These are phyloP conservation scores for Fonsecaea pedrosoi DNA, from an alignment of 2,329 filamentous ascomycete genomes.

Conservation along the genomic window DNA sequence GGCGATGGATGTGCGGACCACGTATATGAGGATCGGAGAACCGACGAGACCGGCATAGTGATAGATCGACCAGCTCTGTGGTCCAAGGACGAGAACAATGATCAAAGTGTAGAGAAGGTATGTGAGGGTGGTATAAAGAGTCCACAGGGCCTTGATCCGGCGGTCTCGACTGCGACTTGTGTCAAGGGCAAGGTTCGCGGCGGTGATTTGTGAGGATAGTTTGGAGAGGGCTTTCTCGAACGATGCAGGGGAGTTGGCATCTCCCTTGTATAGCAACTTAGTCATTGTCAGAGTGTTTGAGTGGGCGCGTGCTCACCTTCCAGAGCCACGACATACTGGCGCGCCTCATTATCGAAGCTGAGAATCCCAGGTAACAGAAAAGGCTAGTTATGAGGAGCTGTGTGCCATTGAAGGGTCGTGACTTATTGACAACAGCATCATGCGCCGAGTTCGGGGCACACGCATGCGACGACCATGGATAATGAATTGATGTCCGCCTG, in stretches of 20 bases:
- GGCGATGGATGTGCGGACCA: conserved; percentile 69
- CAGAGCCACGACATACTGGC: conserved; percentile 38
- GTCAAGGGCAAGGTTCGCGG: conserved; percentile 76
- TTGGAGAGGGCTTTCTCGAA: conserved; percentile 91
- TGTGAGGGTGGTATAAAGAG: conserved; percentile 85
- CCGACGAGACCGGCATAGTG: conserved; percentile 82
- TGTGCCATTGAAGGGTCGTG: neutral
- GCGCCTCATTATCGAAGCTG: conserved; percentile 28
- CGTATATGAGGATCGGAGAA: conserved; percentile 82
- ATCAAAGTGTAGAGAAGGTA: conserved; percentile 89
- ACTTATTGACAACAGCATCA: neutral
- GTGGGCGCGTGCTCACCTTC: conserved; percentile 31
- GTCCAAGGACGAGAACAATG: conserved; percentile 82
- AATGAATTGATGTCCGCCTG: neutral
- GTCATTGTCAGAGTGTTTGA: neutral
- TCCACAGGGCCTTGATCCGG: conserved; percentile 83
- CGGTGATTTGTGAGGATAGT: conserved; percentile 81
- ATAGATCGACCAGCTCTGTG: conserved; percentile 73
- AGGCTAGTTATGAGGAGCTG: neutral
- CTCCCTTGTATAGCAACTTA: conserved; percentile 55
- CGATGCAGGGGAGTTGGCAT: conserved; percentile 81
- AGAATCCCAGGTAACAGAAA: neutral
- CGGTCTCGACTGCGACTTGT: conserved; percentile 73
- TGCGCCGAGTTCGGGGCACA: neutral
- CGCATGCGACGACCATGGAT: neutral